These are phyloP conservation scores for Astraeus odoratus DNA, from an alignment of 768 basidiomycete species.

Conservation along the genomic window DNA sequence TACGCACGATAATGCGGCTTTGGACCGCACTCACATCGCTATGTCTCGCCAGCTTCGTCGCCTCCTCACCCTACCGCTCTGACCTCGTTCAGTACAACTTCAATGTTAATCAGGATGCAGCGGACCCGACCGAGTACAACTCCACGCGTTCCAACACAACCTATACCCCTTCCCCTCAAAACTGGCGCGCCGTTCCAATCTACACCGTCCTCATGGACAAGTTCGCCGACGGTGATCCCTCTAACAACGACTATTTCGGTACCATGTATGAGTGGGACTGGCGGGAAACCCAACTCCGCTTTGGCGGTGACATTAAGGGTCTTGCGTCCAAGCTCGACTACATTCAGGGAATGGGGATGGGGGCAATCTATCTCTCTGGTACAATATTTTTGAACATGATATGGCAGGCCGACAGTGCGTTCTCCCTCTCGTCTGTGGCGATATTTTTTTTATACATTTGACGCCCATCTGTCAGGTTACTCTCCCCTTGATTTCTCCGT, in stretches of 20 bases:
- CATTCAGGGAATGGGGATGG: slow-evolving; percentile 82
- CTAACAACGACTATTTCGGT: slow-evolving; percentile 85
- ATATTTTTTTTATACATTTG: slow-evolving; percentile 3
- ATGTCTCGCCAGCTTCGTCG: slow-evolving; percentile 30
- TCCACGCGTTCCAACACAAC: slow-evolving; percentile 52
- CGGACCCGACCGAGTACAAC: slow-evolving; percentile 57
- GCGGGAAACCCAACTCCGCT: slow-evolving; percentile 83
- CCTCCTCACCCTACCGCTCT: slow-evolving; percentile 61
- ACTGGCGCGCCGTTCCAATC: slow-evolving; percentile 79
- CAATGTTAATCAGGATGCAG: slow-evolving; percentile 69
- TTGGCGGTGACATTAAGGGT: slow-evolving; percentile 84
- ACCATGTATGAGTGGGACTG: slow-evolving; percentile 79
- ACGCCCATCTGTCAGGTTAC: slow-evolving; percentile 47
- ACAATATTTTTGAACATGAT: slow-evolving; percentile 92
- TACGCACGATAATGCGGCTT: slow-evolving; percentile 37
- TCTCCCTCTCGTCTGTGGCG: not conserved
- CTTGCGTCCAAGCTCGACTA: slow-evolving; percentile 74
- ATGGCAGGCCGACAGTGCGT: slow-evolving; percentile 95
- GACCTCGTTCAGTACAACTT: slow-evolving; percentile 70
- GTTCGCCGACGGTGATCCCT: slow-evolving; percentile 88
- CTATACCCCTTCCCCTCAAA: slow-evolving; percentile 73
- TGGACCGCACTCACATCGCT: slow-evolving; percentile 27
- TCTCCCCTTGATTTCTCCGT: slow-evolving; percentile 89
- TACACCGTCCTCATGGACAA: slow-evolving; percentile 88
- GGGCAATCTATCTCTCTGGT: slow-evolving; percentile 84